These are phyloP conservation scores for Fusarium sp. DNA, from an alignment of 2,329 filamentous ascomycete genomes.

Conservation along the genomic window DNA sequence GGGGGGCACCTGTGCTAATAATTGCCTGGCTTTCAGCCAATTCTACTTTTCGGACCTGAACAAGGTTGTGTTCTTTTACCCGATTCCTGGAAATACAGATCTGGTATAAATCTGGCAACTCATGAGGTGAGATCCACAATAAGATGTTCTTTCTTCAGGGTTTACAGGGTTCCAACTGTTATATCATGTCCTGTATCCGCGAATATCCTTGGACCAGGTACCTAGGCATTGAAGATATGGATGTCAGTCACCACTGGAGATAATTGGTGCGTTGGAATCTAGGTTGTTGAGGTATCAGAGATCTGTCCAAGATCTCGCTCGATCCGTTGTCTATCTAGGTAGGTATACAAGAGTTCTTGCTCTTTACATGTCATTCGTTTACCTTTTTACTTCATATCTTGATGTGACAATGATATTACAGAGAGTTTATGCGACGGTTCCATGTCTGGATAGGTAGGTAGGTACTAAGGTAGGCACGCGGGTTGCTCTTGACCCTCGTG, in stretches of 20 bases:
- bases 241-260: neutral
- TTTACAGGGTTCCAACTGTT: neutral
- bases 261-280: neutral
- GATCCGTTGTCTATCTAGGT: neutral
- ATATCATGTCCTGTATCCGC: neutral
- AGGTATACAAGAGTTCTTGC: neutral
- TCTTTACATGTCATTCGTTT: neutral
- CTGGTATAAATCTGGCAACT: constrained; percentile 6
- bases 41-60: constrained; percentile 1
- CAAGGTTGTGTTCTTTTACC: constrained; percentile 1
- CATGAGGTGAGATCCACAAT: neutral
- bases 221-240: neutral
- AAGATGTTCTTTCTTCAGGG: neutral
- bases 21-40: constrained; percentile 7
- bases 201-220: neutral
- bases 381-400: neutral
- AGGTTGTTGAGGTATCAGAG: neutral
- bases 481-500: constrained; percentile 6
- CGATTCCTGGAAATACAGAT: constrained; percentile 32
- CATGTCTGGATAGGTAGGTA: neutral
- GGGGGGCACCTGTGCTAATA: constrained; percentile 5
- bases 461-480: neutral
- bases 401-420: neutral
- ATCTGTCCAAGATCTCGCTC: neutral
- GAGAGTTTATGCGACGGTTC: neutral